Percentiles rank a stretch among this genome's conserved stretches.
These are phyloP conservation scores for Hypoxylon sp. DNA, from an alignment of 2,329 filamentous ascomycete species.

Conservation along the genomic window DNA sequence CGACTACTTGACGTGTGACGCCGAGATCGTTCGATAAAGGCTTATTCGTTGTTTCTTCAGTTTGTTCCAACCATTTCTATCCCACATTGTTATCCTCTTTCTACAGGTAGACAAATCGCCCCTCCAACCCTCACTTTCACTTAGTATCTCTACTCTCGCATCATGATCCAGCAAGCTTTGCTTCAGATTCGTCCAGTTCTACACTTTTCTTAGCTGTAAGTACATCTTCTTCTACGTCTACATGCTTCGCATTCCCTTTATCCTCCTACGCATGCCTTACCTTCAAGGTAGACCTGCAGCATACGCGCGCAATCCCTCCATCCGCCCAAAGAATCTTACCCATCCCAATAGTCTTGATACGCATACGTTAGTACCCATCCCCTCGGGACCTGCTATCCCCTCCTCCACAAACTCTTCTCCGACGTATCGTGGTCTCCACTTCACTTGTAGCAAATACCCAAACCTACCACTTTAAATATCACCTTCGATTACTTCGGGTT, in stretches of 20 bases:
- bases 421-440: neutral
- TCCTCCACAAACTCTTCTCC: neutral
- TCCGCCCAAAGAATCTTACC: conserved; percentile 6
- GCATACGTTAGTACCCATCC: too few species aligned
- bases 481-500: neutral
- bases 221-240: neutral
- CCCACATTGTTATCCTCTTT: neutral
- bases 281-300: neutral
- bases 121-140: conserved; percentile 12
- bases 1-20: neutral
- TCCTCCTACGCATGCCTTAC: neutral
- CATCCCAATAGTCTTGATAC: neutral
- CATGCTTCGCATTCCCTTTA: neutral
- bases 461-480: neutral
- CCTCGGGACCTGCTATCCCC: neutral
- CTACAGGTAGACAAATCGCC: neutral
- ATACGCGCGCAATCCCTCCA: conserved; percentile 6
- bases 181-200: conserved; percentile 28
- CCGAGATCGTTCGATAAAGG: neutral
- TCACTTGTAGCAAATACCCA: neutral
- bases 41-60: neutral
- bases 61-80: conserved; percentile 16
- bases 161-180: conserved; percentile 41
- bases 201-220: conserved; percentile 41
- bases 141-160: conserved; percentile 28